Conservation (phyloP, 2,329 filamentous ascomycete species). For the Calonectria fujianensis region DNA sequence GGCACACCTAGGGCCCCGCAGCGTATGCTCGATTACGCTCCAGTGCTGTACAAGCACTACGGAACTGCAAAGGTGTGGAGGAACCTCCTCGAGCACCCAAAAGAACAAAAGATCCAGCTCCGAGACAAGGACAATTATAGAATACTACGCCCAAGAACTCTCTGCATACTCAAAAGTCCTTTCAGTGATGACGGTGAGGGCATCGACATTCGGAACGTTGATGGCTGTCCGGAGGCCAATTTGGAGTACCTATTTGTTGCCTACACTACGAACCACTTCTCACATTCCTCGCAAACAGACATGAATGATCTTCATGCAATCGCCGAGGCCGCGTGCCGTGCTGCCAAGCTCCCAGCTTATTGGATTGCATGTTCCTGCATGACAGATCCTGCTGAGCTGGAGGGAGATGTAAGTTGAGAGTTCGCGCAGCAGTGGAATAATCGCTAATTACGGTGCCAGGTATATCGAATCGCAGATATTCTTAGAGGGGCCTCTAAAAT, state of each 20-base stretch:
- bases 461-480: conserved; percentile 54
- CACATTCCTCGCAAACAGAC: conserved; percentile 47
- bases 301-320: conserved; percentile 54
- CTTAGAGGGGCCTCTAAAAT: conserved; percentile 52
- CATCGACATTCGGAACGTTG: conserved; percentile 50
- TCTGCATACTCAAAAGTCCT: conserved; percentile 52
- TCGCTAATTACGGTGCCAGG: conserved; percentile 40
- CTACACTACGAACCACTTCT: conserved; percentile 54
- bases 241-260: conserved; percentile 53
- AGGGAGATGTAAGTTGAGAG: conserved; percentile 48
- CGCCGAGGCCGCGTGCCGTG: conserved; percentile 53
- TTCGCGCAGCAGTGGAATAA: too few species aligned
- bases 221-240: conserved; percentile 49
- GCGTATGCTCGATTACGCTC: conserved; percentile 49
- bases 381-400: conserved; percentile 51
- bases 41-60: conserved; percentile 51
- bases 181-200: conserved; percentile 50
- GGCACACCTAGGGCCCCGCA: conserved; percentile 41
- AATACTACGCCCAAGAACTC: conserved; percentile 50
- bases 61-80: conserved; percentile 55
- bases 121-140: conserved; percentile 52
- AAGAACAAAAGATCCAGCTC: conserved; percentile 47
- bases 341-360: conserved; percentile 52
- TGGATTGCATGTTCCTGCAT: conserved; percentile 56
- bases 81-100: conserved; percentile 53